These are phyloP conservation scores for Domatiomyces globalis DNA, from an alignment of 2,329 filamentous ascomycete genomes.

Conservation along the genomic window DNA sequence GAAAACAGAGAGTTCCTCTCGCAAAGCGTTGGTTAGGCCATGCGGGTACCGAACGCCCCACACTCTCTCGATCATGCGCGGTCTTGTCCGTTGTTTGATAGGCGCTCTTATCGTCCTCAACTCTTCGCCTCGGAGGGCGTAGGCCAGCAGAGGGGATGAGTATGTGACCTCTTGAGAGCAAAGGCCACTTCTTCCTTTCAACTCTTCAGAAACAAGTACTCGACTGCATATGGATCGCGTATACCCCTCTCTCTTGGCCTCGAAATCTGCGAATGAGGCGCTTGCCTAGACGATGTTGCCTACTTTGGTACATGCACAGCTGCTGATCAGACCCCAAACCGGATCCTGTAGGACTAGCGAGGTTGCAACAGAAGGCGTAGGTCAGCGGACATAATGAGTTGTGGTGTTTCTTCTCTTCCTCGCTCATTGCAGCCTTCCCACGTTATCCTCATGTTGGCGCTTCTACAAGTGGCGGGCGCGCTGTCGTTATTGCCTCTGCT, in stretches of 20 bases:
- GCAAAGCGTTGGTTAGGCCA: not conserved
- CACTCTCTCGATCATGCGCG: not conserved
- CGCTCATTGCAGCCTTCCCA: not conserved
- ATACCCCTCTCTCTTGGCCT: not conserved
- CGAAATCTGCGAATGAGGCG: not conserved
- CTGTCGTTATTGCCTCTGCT: not conserved
- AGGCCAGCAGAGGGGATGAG: not conserved
- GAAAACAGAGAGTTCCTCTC: not conserved
- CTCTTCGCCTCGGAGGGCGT: too few species aligned
- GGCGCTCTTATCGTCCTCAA: too few species aligned
- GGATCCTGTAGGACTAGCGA: not conserved
- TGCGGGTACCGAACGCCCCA: not conserved
- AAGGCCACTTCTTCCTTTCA: not conserved
- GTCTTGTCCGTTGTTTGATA: not conserved
- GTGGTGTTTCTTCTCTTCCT: not conserved
- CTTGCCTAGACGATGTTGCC: not conserved
- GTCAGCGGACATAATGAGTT: not conserved
- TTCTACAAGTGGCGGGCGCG: not conserved
- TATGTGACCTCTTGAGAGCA: not conserved
- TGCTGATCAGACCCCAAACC: too few species aligned
- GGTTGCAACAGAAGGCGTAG: not conserved
- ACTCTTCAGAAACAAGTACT: not conserved
- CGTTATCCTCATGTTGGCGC: not conserved
- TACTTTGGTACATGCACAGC: too few species aligned
- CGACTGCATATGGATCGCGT: too few species aligned